Evolutionary conservation across 148 eudicot genomes (phyloP), one percentile per base, ranked within the genome.

Genomic region (Spergularia bocconei): DNA sequence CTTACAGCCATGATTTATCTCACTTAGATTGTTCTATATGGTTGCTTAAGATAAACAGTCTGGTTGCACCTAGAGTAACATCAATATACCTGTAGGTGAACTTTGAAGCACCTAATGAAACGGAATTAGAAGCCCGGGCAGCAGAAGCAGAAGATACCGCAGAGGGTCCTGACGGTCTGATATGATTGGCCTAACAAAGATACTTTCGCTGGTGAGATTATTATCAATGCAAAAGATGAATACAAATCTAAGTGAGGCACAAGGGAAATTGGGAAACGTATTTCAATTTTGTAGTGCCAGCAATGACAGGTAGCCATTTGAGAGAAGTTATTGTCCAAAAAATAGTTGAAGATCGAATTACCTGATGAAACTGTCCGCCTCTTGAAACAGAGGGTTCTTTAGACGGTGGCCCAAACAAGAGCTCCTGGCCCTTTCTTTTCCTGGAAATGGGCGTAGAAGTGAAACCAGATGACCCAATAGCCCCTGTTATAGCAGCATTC

Each of bases 401-500:
- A 16, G 75, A 84, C 62, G 88, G 54, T 54, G 88, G 66, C 36
- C 86, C 90, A 77, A 83, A 87, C 71, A 80, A 84, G 56, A 92
- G 81, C 20, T 91, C 98, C 77, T 86, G 99, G 44, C 86, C 85
- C 87, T 89, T 92, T 74, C 93, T 84, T 87, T 88, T 96, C 83
- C 85, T 92, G 63, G 84, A 81, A 52, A 85, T 69, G 3, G 99
- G 94, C 19, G 97, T 88, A 80, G 94, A 82, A 63, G 87, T 90
- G 80, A 83, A 96, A 69, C 99, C 99, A 72, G 98, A 96, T 55
- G 91, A 88, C 77, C 99, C 99, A 84, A 96, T 82, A 80, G 98
- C 98, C 65, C 97, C 99, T 20, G 98, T 96, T 71, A 96, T 88
- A 70, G 99, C 99, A 83, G 99, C 98, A 87, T 96, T 92, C 67